Base-by-base conservation (phyloP, 2,329 filamentous ascomycete species). In the Epichloe baconii region DNA sequence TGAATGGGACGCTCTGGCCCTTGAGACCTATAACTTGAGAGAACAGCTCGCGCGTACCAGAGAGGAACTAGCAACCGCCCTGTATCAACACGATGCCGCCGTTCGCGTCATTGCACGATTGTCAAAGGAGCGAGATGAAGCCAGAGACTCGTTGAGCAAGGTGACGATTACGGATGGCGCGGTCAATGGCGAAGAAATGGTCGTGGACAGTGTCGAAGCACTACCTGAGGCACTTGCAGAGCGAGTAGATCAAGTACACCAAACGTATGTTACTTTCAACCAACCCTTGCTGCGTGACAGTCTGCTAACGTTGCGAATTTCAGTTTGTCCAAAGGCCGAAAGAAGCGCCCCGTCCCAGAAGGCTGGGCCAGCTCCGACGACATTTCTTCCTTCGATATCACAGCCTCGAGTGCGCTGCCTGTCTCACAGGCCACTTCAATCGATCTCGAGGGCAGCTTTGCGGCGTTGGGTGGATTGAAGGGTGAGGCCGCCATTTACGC, bases 61-160 rank as follows among this genome's bases (percentile, higher is more conserved):
- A 57, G 90, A 96, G 70, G 93, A 98, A 72, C 80, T 98, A 52
- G 88, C 88, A 52, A 93, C 88, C 1, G 88, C 93, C 0, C 76
- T 98, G 23, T 98, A 98, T 70, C 91, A 97, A 70, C 88, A 97
- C 61, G 93, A 98, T 74, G 91, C 93, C 2, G 93, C 93, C n/a
- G 83, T 95, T 47, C 79, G 93, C 56, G 93, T 98, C 47, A 95
- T 98, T 69, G 89, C 89, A 57, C 81, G 91, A 46, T 66, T 98
- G 65, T 86, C 86, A n/a, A 85, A 80, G 65, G 93, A 98, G 74
- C 76, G 93, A 56, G 90, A 98, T 61, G 90, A 97, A 67, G 90
- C 93, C 44, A 79, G 91, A 57, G 86, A 93, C 68, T 88, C 93
- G 14, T 72, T 98, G 48, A 88, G 88, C 37, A 88, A 87, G 64